Percentiles rank a stretch among this genome's conserved stretches.
These are phyloP conservation scores for Petunia axillaris DNA, from an alignment of 257 asterid genomes.

Conservation along the genomic window DNA sequence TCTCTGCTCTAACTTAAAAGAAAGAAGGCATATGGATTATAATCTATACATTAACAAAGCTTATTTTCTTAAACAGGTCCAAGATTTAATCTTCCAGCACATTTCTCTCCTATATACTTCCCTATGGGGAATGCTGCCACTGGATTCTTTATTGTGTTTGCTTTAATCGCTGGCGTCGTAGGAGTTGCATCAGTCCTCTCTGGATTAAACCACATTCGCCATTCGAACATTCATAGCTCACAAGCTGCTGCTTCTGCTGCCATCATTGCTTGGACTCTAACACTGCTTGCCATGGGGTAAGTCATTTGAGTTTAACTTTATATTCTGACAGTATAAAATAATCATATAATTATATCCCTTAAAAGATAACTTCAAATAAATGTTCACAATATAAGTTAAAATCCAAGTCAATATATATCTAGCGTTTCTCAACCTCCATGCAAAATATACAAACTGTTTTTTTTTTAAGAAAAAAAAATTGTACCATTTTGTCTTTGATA, in stretches of 20 bases:
- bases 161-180: constrained; percentile 78
- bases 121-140: constrained; percentile 95
- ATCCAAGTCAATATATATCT: too few species aligned
- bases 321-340: neutral
- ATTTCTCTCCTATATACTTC: constrained; percentile 78
- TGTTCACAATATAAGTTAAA: too few species aligned
- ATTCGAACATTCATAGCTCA: constrained; percentile 60
- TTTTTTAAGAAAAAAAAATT: neutral
- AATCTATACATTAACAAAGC: neutral
- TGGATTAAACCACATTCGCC: constrained; percentile 62
- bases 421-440: too few species aligned
- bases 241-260: constrained; percentile 70
- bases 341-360: too few species aligned
- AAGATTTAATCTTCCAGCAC: constrained; percentile 65
- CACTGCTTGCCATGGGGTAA: constrained; percentile 92
- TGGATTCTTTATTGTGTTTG: constrained; percentile 73
- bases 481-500: neutral
- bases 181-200: constrained; percentile 69
- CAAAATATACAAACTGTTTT: neutral
- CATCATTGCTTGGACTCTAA: constrained; percentile 72
- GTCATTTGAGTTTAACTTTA: neutral
- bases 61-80: constrained; percentile 49
- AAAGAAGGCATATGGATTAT: neutral
- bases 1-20: too few species aligned
- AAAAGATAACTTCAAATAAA: too few species aligned